These are phyloP conservation scores for Chaetomiaceae sp. DNA, from an alignment of 2,329 filamentous ascomycete species.

Conservation along the genomic window DNA sequence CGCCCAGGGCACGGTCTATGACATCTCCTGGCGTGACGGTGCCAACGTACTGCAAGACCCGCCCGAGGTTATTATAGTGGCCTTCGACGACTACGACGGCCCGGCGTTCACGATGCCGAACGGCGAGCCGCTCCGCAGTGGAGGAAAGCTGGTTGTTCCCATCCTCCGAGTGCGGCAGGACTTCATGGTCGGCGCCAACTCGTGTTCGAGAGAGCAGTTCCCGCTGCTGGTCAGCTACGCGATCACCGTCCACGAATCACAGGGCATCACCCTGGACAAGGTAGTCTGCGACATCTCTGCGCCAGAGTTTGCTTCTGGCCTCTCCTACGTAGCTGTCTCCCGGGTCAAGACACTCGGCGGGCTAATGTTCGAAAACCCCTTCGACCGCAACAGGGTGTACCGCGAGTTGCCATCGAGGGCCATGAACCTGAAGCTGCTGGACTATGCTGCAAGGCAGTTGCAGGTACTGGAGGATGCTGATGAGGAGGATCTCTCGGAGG, in stretches of 20 bases:
- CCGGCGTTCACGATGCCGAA: constrained; percentile 1
- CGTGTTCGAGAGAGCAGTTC: constrained; percentile 6
- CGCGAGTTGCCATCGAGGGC: neutral
- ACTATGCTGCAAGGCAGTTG: too few relatives aligned
- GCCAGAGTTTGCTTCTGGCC: constrained; percentile 7
- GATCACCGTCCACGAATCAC: constrained; percentile 2
- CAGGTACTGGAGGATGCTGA: neutral
- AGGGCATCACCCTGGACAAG: constrained; percentile 9
- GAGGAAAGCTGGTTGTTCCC: neutral
- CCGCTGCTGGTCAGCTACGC: constrained; percentile 4
- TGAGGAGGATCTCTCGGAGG: neutral
- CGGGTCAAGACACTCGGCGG: constrained; percentile 2
- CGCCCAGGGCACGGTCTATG: neutral
- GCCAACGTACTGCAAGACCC: neutral
- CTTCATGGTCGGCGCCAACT: neutral
- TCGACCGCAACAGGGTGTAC: constrained; percentile 6
- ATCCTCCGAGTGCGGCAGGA: constrained; percentile 4
- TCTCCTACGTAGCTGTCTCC: too few relatives aligned
- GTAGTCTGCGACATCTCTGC: constrained; percentile 2
- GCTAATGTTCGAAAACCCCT: constrained; percentile 3
- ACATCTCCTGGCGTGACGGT: neutral
- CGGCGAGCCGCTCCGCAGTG: neutral
- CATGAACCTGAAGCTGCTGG: neutral
- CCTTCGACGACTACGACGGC: constrained; percentile 5
- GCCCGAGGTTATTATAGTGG: constrained; percentile 10